Evolutionary conservation across 2,329 filamentous ascomycete species (phyloP), one percentile per base, ranked within the genome.

Genomic region (Didymella arachidicola): DNA sequence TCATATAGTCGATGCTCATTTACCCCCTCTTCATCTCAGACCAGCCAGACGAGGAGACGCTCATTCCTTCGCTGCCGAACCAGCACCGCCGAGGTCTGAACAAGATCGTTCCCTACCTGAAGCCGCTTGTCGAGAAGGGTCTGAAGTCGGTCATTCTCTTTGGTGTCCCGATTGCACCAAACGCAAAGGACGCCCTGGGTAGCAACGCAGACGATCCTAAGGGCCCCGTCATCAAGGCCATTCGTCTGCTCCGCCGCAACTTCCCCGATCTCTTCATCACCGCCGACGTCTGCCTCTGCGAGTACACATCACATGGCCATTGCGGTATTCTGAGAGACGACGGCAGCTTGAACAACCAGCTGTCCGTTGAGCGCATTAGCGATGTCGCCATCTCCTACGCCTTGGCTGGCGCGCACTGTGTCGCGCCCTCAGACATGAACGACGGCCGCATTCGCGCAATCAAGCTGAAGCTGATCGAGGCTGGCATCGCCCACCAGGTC

Each of bases 371-470:
- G 74, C 89, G 95, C 62, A 93, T 99, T 69, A 94, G 91, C 3
- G 93, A 98, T 76, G 94, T 98, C n/a, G 94, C 95, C n/a, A 84
- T 98, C 64, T 92, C 94, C 32, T 99, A 99, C 75, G 95, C 95
- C n/a, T 85, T 89, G 72, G 95, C 95, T 16, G 95, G 95, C 57
- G 95, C 94, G 0, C 95, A 99, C 79, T 98, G 94, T 77, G 93
- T 99, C 27, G 95, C 95, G 0, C 95, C 95, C 2, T 97, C 92
- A 1, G 95, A 99, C 78, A 99, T 99, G 95, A 99, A 98, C 77
- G 95, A 99, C 76, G 95, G 95, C 27, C 90, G 95, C 65, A 96
- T 99, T 72, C 91, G 94, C 58, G 94, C 93, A 61, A 99, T 99
- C 78, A 99, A 99, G 84, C 86, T 97, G 53, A 98, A 97, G 82